Percentiles rank a stretch among this genome's conserved stretches.
These are phyloP conservation scores for Penicillium longicatenatum DNA, from an alignment of 495 filamentous ascomycete species.

Conservation along the genomic window DNA sequence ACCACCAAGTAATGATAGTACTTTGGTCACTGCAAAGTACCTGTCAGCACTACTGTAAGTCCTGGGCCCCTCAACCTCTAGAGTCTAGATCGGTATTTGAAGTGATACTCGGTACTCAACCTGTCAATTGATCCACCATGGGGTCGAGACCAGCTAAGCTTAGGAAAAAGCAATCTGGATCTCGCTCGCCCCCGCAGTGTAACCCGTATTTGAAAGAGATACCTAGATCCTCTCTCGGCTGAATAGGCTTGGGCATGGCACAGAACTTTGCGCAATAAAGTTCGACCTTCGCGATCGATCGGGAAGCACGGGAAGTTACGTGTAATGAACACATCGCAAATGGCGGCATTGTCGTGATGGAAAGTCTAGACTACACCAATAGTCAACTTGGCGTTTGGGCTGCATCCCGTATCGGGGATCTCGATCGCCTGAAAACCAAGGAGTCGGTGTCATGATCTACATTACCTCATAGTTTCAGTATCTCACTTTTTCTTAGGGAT, in stretches of 20 bases:
- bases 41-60: neutral
- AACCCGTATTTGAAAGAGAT: neutral
- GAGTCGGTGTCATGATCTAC: conserved; percentile 17
- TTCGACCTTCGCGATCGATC: conserved; percentile 30
- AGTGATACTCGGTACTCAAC: conserved; percentile 1
- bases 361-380: neutral
- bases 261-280: conserved; percentile 15
- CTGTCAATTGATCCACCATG: conserved; percentile 1
- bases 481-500: neutral
- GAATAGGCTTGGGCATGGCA: neutral
- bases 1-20: neutral
- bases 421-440: conserved; percentile 12
- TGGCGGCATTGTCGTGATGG: conserved; percentile 1
- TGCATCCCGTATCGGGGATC: conserved; percentile 6
- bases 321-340: conserved; percentile 16
- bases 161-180: neutral
- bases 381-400: neutral
- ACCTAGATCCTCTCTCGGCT: neutral
- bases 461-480: neutral
- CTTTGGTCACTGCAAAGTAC: neutral
- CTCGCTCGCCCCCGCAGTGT: neutral
- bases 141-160: conserved; percentile 5
- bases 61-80: conserved; percentile 1
- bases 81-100: conserved; percentile 6
- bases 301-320: conserved; percentile 26